These are phyloP conservation scores for Ceratobasidium sp. DNA, from an alignment of 1,284 basidiomycete species.

Conservation along the genomic window DNA sequence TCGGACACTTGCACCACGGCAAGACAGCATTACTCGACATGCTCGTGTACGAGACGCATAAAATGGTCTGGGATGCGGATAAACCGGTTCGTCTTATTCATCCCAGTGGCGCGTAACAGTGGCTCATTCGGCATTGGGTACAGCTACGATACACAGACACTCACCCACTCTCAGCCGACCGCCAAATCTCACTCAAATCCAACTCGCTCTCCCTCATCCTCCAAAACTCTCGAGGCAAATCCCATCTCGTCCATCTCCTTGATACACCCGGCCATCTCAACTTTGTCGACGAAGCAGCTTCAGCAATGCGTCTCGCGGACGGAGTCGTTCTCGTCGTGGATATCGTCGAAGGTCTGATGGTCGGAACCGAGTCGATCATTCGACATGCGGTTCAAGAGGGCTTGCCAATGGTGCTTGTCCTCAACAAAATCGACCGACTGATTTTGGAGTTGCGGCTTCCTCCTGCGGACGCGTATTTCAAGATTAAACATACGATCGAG, in stretches of 20 bases:
- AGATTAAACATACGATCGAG: slow-evolving; percentile 98
- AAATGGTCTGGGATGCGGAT: slow-evolving; percentile 91
- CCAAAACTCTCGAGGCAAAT: slow-evolving; percentile 88
- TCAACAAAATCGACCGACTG: slow-evolving; percentile 98
- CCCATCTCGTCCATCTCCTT: slow-evolving; percentile 90
- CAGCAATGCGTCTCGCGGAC: slow-evolving; percentile 87
- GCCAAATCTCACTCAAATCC: slow-evolving; percentile 95
- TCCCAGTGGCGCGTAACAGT: neutral
- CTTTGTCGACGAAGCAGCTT: slow-evolving; percentile 96
- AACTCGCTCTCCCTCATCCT: slow-evolving; percentile 95
- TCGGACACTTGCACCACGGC: slow-evolving; percentile 96
- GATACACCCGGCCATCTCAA: slow-evolving; percentile 99
- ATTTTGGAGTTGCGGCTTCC: slow-evolving; percentile 97
- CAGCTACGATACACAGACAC: slow-evolving; percentile 95
- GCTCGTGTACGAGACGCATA: slow-evolving; percentile 96
- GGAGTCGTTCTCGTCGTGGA: slow-evolving; percentile 95
- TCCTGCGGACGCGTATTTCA: slow-evolving; percentile 96
- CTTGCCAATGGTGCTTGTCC: slow-evolving; percentile 89
- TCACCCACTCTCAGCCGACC: slow-evolving; percentile 85
- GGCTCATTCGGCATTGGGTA: slow-evolving; percentile 45
- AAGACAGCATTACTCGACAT: slow-evolving; percentile 98
- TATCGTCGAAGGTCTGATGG: slow-evolving; percentile 94
- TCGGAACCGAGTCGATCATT: slow-evolving; percentile 85
- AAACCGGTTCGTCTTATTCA: slow-evolving; percentile 63
- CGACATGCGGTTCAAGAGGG: slow-evolving; percentile 88